A percentile compares a stretch with the other conserved stretches of the same genome.
Evolutionary conservation across 768 basidiomycete species (phyloP).

Genomic region (Kwoniella bestiolae): DNA sequence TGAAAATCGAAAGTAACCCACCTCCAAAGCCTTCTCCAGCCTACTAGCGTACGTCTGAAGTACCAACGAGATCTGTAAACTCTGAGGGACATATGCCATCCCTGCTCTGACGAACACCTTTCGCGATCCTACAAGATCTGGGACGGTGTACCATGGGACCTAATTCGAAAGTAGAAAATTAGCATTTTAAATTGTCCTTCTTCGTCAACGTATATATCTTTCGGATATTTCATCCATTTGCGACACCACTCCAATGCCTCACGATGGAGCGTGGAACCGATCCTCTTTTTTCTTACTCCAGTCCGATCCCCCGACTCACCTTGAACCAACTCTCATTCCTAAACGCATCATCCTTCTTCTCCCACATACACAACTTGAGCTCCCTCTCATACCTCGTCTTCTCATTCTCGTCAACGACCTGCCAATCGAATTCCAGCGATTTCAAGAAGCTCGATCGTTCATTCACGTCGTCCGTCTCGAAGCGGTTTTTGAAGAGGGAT

Average conservation of each 20-base stretch:
- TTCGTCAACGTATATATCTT: too few species aligned
- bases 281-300: background rate
- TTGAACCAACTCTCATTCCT: constrained; percentile 74
- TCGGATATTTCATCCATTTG: too few species aligned
- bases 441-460: constrained; percentile 72
- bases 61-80: constrained; percentile 80
- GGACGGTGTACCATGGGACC: constrained; percentile 97
- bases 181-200: too few species aligned
- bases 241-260: too few species aligned
- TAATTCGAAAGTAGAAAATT: constrained; percentile 48
- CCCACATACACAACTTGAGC: constrained; percentile 62
- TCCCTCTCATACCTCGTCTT: constrained; percentile 62
- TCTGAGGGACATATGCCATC: constrained; percentile 83
- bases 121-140: constrained; percentile 83
- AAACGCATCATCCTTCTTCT: constrained; percentile 59
- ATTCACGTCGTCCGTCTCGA: constrained; percentile 65
- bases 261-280: too few species aligned
- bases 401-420: constrained; percentile 66
- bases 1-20: constrained; percentile 55
- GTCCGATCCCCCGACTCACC: constrained; percentile 58
- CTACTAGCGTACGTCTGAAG: constrained; percentile 80
- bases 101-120: constrained; percentile 77
- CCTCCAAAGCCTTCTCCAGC: constrained; percentile 76
- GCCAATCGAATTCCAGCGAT: constrained; percentile 59
- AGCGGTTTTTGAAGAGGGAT: constrained; percentile 80